Percentiles rank a stretch among this genome's conserved stretches.
Evolutionary conservation across 495 filamentous ascomycete genomes (phyloP).

Genomic region (Aspergillus olivimuriae): DNA sequence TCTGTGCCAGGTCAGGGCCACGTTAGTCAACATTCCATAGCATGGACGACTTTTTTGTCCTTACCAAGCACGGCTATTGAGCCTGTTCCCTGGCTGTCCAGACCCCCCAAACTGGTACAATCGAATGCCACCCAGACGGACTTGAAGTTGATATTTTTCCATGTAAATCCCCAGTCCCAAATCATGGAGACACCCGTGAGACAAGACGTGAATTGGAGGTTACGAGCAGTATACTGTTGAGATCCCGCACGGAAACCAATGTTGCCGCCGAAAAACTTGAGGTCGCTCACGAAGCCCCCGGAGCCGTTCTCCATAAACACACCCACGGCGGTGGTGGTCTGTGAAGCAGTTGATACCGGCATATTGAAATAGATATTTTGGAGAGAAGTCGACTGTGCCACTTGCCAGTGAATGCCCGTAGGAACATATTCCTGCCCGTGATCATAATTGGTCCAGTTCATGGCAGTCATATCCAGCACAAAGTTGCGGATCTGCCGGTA

Average conservation of each 20-base stretch:
- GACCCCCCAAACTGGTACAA: background rate
- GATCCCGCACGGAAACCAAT: constrained; percentile 50
- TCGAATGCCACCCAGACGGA: constrained; percentile 8
- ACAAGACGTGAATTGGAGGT: constrained; percentile 45
- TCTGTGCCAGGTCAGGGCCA: no score
- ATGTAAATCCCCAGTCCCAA: constrained; percentile 6
- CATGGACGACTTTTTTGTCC: no score
- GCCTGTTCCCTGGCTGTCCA: background rate
- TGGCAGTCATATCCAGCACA: constrained; percentile 16
- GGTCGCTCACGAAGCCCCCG: constrained; percentile 37
- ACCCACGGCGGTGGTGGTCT: constrained; percentile 25
- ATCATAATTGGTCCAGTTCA: constrained; percentile 18
- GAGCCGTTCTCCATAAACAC: constrained; percentile 52
- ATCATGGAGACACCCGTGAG: constrained; percentile 42
- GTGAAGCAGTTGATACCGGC: constrained; percentile 16
- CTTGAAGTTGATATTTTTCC: constrained; percentile 11
- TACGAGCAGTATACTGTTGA: constrained; percentile 56
- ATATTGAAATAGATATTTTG: constrained; percentile 43
- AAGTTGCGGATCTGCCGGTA: constrained; percentile 27
- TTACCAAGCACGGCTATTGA: background rate
- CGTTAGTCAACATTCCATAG: no score
- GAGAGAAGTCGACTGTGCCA: constrained; percentile 25
- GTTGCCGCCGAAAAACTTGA: constrained; percentile 47
- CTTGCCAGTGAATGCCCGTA: constrained; percentile 27
- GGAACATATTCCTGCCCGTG: constrained; percentile 11